Evolutionary conservation across 163 green algal species (phyloP).

Genomic region (Volvox carteri): DNA sequence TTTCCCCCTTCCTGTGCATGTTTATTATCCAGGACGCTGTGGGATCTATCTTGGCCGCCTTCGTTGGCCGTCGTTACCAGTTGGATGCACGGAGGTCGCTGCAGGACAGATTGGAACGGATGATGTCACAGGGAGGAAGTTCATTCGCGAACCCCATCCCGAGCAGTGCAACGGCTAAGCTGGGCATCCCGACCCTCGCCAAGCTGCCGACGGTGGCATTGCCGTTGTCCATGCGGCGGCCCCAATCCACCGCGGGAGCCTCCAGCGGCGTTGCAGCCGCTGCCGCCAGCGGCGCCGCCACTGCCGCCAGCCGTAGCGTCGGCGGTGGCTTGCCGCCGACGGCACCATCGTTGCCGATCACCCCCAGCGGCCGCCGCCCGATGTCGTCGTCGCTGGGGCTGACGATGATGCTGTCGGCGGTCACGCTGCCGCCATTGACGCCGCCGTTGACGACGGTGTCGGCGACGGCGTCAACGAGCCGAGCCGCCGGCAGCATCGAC

Average conservation of each 20-base stretch:
- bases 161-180: background rate
- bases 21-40: constrained; percentile 59
- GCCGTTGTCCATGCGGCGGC: background rate
- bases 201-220: background rate
- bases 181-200: background rate
- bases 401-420: constrained; percentile 22
- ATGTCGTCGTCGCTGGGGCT: background rate
- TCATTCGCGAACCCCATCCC: background rate
- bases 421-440: constrained; percentile 1
- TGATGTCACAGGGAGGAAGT: background rate
- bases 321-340: background rate
- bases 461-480: background rate
- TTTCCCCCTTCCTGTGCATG: too few relatives aligned
- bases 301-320: background rate
- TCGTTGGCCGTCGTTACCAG: constrained; percentile 51
- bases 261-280: background rate
- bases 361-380: background rate
- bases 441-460: background rate
- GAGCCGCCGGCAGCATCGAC: background rate
- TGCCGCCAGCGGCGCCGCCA: background rate
- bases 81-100: constrained; percentile 22
- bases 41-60: constrained; percentile 43
- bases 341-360: background rate
- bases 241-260: background rate
- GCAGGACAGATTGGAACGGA: background rate